phyloP scores from a whole-genome alignment of 148 eudicot species.

The Mesembryanthemum crystallinum region DNA sequence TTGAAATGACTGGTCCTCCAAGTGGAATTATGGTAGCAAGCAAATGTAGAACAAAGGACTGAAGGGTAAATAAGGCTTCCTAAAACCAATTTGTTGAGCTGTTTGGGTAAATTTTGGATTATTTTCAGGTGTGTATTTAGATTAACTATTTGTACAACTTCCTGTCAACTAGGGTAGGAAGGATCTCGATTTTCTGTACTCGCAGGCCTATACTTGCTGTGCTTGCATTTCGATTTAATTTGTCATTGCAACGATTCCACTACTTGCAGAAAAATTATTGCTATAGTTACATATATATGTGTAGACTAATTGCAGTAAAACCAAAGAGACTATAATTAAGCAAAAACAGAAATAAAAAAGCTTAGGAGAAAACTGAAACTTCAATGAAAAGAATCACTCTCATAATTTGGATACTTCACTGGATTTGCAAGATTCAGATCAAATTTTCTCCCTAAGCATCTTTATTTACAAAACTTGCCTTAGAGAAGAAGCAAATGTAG shows the following conservation, averaged over 20 bases:
- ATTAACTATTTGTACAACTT: constrained; percentile 3
- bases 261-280: neutral
- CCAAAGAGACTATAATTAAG: neutral
- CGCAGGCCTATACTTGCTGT: neutral
- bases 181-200: constrained; percentile 7
- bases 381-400: constrained; percentile 26
- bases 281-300: neutral
- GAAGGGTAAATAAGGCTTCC: constrained; percentile 1
- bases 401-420: constrained; percentile 22
- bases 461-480: constrained; percentile 26
- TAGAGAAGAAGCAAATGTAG: constrained; percentile 16
- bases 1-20: constrained; percentile 68
- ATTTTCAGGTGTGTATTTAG: constrained; percentile 15
- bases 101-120: constrained; percentile 19
- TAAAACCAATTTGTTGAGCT: neutral
- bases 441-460: constrained; percentile 31
- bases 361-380: neutral
- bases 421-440: constrained; percentile 25
- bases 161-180: neutral
- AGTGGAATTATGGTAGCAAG: constrained; percentile 56
- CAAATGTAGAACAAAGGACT: constrained; percentile 54
- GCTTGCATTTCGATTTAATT: neutral
- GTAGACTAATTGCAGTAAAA: neutral
- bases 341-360: neutral
- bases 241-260: neutral